Evolutionary conservation across 1,139 yeast species (phyloP), one percentile per base, ranked within the genome.

Genomic region (Blastobotrys buckinghamii): DNA sequence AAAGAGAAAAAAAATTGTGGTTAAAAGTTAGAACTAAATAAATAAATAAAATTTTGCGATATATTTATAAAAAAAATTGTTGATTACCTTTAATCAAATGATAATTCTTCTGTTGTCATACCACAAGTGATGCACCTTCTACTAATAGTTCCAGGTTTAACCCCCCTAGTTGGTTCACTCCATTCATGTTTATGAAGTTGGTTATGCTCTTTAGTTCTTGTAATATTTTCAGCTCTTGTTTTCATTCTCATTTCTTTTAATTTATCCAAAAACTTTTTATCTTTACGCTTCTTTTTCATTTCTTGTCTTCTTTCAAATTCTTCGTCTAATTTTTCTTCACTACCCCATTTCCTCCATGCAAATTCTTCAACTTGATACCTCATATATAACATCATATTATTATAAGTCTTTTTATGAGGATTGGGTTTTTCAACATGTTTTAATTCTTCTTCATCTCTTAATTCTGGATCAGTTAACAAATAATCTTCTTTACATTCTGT

Each of bases 401-500:
- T 84, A 67, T 81, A 94, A 0, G 86, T 82, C 2, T 81, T 79
- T 42, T 94, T 89, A 67, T 92, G 96, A 0, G 99, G 99, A 61
- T 94, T 94, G 7, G 96, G 90, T 59, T 90, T 86, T 56, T 89
- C 96, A 52, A 90, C 71, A 55, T 94, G 78, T 7, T 85, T 84
- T 53, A 94, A 72, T 27, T 89, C 67, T 1, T 69, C 72, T 3
- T 67, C 68, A 64, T 94, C 98, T 47, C 79, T 76, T 37, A 94
- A 72, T 64, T 94, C 98, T 0, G 97, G 94, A 50, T 92, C 97
- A 0, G 98, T 92, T 35, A 92, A 66, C 41, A 92, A 75, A 62
- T 94, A 94, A 67, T 94, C 99, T 57, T 86, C 94, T 46, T 82
- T 79, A 65, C 97, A 88, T 67, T 94, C 99, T 0, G 99, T 94